Conservation (phyloP, 164 flowering plant genomes). For the Platanus orientalis region DNA sequence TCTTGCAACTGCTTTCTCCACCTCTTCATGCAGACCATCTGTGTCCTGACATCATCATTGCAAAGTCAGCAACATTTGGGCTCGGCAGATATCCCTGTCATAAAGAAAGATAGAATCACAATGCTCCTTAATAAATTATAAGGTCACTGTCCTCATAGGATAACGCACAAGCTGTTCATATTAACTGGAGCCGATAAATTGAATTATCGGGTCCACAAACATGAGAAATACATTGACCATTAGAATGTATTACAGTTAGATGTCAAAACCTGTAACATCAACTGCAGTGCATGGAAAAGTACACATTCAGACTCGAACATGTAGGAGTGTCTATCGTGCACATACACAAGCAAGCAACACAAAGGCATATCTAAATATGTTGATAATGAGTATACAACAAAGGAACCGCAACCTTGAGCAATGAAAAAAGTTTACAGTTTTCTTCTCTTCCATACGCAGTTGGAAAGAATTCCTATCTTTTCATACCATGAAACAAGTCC, state of each 20-base stretch:
- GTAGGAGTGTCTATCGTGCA: background rate
- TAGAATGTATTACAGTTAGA: background rate
- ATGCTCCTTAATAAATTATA: constrained; percentile 33
- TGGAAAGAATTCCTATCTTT: too few relatives aligned
- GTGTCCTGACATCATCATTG: constrained; percentile 88
- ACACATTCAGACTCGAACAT: background rate
- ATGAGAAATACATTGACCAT: background rate
- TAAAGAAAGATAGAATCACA: constrained; percentile 46
- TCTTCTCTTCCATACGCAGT: too few relatives aligned
- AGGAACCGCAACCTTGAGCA: too few relatives aligned
- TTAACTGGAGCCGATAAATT: background rate
- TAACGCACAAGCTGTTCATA: constrained; percentile 8
- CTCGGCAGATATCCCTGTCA: constrained; percentile 57
- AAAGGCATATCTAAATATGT: background rate
- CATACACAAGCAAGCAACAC: too few relatives aligned
- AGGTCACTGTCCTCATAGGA: constrained; percentile 6
- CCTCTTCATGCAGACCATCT: constrained; percentile 61
- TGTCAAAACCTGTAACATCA: background rate
- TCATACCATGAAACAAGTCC: too few relatives aligned
- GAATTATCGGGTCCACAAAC: background rate
- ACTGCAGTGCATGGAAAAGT: background rate
- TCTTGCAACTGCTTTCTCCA: constrained; percentile 70
- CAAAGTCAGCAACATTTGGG: constrained; percentile 77
- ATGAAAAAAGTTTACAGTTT: too few relatives aligned
- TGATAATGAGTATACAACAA: background rate